Evolutionary conservation across 1,139 yeast species (phyloP).

Genomic region (Geotrichum citri-aurantii): DNA sequence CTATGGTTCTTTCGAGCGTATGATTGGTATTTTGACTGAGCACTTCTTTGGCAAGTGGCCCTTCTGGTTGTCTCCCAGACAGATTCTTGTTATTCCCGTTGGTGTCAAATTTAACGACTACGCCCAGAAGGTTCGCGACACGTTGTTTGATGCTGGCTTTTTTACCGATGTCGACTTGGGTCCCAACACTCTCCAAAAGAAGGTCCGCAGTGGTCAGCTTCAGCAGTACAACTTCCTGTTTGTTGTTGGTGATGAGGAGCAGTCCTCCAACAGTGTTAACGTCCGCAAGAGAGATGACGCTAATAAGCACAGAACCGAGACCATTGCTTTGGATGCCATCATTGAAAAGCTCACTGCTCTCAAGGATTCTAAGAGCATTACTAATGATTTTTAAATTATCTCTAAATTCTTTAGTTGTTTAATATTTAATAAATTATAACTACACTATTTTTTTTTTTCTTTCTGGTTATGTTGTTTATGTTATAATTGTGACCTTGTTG

Average conservation of each 20-base stretch:
- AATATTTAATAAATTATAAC: neutral
- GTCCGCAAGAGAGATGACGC: conserved; percentile 89
- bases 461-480: neutral
- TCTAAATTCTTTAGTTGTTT: neutral
- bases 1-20: conserved; percentile 95
- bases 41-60: conserved; percentile 99
- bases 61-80: conserved; percentile 98
- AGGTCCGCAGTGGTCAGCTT: conserved; percentile 91
- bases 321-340: conserved; percentile 64
- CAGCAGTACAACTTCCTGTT: conserved; percentile 90
- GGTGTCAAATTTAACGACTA: conserved; percentile 88
- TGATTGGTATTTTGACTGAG: conserved; percentile 95
- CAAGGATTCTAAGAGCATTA: conserved; percentile 22
- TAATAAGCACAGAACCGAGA: conserved; percentile 80
- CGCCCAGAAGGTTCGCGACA: conserved; percentile 71
- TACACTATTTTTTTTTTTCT: neutral
- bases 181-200: conserved; percentile 93
- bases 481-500: too few relatives aligned
- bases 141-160: conserved; percentile 64
- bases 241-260: conserved; percentile 94
- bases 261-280: conserved; percentile 69
- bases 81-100: conserved; percentile 88
- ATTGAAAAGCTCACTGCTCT: conserved; percentile 58
- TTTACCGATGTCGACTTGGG: conserved; percentile 88
- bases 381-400: conserved; percentile 17